phyloP scores from a whole-genome alignment of 352 stramenopile genomes.

The Phytopythium kandeliae region DNA sequence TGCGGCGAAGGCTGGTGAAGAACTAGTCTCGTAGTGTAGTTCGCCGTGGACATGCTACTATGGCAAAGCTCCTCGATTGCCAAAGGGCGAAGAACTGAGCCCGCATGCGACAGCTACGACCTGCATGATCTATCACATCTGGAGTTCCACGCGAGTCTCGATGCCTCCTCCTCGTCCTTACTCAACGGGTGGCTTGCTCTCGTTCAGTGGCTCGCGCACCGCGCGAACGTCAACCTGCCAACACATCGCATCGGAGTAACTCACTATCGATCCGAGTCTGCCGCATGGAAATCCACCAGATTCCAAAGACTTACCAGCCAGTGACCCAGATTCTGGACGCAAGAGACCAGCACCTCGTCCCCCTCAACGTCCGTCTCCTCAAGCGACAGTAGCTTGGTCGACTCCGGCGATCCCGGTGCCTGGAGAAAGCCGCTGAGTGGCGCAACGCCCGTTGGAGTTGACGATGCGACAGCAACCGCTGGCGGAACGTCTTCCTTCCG shows the following conservation, averaged over 20 bases:
- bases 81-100: too few relatives aligned
- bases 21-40: too few relatives aligned
- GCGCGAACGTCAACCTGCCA: slow-evolving; percentile 34
- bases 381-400: slow-evolving; percentile 19
- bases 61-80: too few relatives aligned
- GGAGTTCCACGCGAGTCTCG: background rate
- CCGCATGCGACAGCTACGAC: too few relatives aligned
- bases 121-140: background rate
- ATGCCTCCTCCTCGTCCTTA: background rate
- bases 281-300: too few relatives aligned
- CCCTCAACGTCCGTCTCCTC: slow-evolving; percentile 31
- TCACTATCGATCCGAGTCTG: too few relatives aligned
- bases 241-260: background rate
- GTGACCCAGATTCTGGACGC: slow-evolving; percentile 39
- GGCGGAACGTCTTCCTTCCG: background rate
- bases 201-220: slow-evolving; percentile 27
- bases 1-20: too few relatives aligned
- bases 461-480: background rate
- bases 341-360: slow-evolving; percentile 57
- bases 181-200: slow-evolving; percentile 11
- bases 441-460: slow-evolving; percentile 8
- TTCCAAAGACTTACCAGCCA: slow-evolving; percentile 59
- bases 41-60: too few relatives aligned
- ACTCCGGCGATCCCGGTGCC: slow-evolving; percentile 26
- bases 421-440: slow-evolving; percentile 60